Evolutionary conservation across 2,329 filamentous ascomycete genomes (phyloP).

Genomic region (Sporothrix brunneoviolacea): DNA sequence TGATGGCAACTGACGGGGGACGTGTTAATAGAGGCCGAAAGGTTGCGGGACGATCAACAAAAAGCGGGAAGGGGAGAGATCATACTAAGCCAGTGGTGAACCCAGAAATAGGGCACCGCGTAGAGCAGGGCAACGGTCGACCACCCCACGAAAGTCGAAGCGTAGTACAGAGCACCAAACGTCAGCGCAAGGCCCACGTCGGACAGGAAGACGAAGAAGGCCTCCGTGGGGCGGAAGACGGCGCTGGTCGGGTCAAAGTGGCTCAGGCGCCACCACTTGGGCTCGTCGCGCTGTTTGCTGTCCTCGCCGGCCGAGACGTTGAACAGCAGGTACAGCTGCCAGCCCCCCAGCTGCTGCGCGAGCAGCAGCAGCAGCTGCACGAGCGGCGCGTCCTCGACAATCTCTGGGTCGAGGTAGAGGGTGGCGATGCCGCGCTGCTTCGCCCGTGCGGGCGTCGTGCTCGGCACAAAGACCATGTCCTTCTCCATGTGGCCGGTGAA

Average conservation of each 20-base stretch:
- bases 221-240: constrained; percentile 85
- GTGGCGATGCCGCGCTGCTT: constrained; percentile 90
- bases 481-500: constrained; percentile 94
- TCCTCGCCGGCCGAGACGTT: constrained; percentile 95
- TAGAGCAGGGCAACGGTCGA: constrained; percentile 90
- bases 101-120: constrained; percentile 89
- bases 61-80: constrained; percentile 22
- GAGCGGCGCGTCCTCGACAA: constrained; percentile 60
- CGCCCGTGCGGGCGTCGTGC: constrained; percentile 69
- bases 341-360: constrained; percentile 80
- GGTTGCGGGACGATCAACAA: not conserved
- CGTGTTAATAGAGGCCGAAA: not conserved
- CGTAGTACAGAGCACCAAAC: constrained; percentile 53
- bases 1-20: constrained; percentile 71
- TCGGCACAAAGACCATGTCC: constrained; percentile 97
- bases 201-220: constrained; percentile 76
- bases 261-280: constrained; percentile 68
- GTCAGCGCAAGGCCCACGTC: constrained; percentile 72
- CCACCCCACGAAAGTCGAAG: constrained; percentile 75
- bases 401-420: constrained; percentile 66
- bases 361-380: constrained; percentile 48
- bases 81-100: constrained; percentile 98
- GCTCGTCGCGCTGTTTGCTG: constrained; percentile 79
- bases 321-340: constrained; percentile 82
- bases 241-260: constrained; percentile 89